Evolutionary conservation across 345 rosid genomes (phyloP), one percentile per base, ranked within the genome.

Genomic region (Hibiscus tridactylites): DNA sequence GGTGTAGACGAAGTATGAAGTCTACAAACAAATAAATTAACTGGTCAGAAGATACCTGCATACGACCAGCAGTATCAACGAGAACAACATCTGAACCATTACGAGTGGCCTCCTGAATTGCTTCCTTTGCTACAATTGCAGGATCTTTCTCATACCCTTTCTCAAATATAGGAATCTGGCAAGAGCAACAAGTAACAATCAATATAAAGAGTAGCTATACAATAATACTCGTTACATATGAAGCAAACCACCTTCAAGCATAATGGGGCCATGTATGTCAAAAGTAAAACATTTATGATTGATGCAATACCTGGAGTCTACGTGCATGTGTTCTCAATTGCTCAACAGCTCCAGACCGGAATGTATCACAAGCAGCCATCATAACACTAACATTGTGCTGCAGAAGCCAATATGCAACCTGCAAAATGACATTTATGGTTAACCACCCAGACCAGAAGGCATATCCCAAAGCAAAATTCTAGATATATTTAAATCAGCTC

Each of bases 361-460:
- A 95, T 72, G 99, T 95, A 81, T 95, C 99, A 71, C 98, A 95
- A 44, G 99, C 99, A 81, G 99, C 99, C 97, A 95, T 95, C 99
- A 90, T 92, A 66, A 90, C 98, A 61, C 84, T 88, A 73, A 90
- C 80, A 54, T 95, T 80, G 79, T 95, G 97, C 96, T 92, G 97
- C 75, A 68, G 83, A 81, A 95, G 99, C 99, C 99, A 95, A 80
- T 90, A 92, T 7, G 99, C 99, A 46, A 67, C 71, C 71, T 50
- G 26, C 16, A 67, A 50, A 49, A 3, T 50, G 16, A 49, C 59
- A 49, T 16, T 47, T 28, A 28, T 8, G 58, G 3, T 66, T 47
- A 5, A 37, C 71, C 59, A 49, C 24, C 4, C 58, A 7, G 6
- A 26, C 39, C 39, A 66, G 13, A 66, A 8, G 57, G 58, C 11